phyloP scores from a whole-genome alignment of 371 early-diverging fungal species.

The Choanephora cucurbitarum region DNA sequence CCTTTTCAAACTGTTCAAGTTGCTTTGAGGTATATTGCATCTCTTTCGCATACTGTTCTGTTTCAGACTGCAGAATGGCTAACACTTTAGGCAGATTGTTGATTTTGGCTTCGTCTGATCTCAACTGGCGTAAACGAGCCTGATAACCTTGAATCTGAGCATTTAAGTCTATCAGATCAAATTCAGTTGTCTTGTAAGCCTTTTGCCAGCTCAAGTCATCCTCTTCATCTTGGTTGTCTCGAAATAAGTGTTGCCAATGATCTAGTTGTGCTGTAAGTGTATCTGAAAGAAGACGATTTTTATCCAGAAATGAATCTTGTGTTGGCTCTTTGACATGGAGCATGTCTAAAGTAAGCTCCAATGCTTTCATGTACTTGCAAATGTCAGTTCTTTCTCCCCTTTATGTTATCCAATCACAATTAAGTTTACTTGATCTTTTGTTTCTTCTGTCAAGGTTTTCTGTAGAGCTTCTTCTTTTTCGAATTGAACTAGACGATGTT shows the following conservation, averaged over 20 bases:
- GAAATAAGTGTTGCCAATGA: not conserved
- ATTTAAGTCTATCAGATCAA: conserved; percentile 14
- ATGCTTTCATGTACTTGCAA: not conserved
- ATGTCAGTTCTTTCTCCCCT: not conserved
- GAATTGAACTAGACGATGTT: not conserved
- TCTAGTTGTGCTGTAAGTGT: not conserved
- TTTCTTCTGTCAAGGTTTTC: not conserved
- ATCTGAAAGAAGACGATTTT: not conserved
- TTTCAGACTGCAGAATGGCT: conserved; percentile 18
- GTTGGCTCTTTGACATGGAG: not conserved
- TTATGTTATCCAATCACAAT: no score
- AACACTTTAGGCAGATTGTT: conserved; percentile 20
- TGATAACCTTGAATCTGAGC: conserved; percentile 23
- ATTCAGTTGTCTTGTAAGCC: conserved; percentile 11
- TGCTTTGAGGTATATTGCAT: conserved; percentile 8
- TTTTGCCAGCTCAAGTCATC: not conserved
- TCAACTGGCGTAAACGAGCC: conserved; percentile 10
- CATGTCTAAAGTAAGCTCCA: not conserved
- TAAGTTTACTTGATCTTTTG: not conserved
- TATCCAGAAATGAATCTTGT: not conserved
- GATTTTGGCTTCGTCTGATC: conserved; percentile 10
- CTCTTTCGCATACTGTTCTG: conserved; percentile 2
- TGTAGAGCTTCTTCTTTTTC: conserved; percentile 7
- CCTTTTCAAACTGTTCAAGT: conserved; percentile 11
- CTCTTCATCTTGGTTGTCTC: no score